These are phyloP conservation scores for Candida nonsorbophila DNA, from an alignment of 805 yeast species.

Conservation along the genomic window DNA sequence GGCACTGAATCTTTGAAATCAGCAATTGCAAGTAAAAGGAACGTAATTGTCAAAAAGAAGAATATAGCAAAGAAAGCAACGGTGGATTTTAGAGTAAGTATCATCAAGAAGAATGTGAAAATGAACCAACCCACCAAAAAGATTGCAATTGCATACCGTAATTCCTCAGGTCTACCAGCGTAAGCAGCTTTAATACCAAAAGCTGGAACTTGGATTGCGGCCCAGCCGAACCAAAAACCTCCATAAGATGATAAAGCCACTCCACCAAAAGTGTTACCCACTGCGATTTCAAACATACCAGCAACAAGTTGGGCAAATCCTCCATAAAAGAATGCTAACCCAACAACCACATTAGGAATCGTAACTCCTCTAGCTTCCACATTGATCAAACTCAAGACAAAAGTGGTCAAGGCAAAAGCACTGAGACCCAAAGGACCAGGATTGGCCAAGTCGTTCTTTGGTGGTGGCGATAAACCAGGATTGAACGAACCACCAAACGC, in stretches of 20 bases:
- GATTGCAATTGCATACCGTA: slow-evolving; percentile 32
- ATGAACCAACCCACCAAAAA: slow-evolving; percentile 40
- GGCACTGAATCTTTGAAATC: slow-evolving; percentile 25
- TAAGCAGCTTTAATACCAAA: slow-evolving; percentile 36
- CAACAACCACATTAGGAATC: slow-evolving; percentile 56
- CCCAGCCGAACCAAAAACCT: slow-evolving; percentile 76
- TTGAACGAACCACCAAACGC: slow-evolving; percentile 85
- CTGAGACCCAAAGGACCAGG: slow-evolving; percentile 75
- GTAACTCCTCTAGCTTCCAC: slow-evolving; percentile 64
- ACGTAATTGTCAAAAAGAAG: slow-evolving; percentile 36
- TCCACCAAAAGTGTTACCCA: slow-evolving; percentile 74
- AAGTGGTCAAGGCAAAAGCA: slow-evolving; percentile 65
- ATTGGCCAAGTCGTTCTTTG: slow-evolving; percentile 47
- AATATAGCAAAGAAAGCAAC: slow-evolving; percentile 37
- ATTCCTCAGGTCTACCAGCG: slow-evolving; percentile 16
- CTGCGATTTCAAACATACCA: slow-evolving; percentile 72
- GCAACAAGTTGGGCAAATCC: slow-evolving; percentile 68
- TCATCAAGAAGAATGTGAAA: slow-evolving; percentile 37
- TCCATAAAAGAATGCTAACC: slow-evolving; percentile 66
- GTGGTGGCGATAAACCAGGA: slow-evolving; percentile 51
- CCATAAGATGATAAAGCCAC: slow-evolving; percentile 57
- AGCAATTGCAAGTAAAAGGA: slow-evolving; percentile 34
- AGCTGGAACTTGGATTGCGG: slow-evolving; percentile 44
- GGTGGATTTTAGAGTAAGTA: slow-evolving; percentile 38
- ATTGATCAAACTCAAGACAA: slow-evolving; percentile 60